phyloP scores from a whole-genome alignment of 2,329 filamentous ascomycete genomes.

The Penicillium sp. region DNA sequence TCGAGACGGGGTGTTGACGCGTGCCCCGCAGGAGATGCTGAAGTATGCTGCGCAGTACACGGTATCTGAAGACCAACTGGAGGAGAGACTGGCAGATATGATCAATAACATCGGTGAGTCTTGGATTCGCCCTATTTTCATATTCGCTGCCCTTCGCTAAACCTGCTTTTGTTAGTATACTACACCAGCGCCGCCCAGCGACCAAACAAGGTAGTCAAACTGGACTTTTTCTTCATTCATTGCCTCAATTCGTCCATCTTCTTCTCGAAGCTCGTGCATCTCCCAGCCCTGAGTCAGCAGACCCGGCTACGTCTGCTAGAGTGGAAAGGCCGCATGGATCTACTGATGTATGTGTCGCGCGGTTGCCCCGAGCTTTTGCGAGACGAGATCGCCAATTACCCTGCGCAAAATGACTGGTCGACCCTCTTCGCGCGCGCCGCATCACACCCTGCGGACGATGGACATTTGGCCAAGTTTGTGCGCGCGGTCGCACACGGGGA shows the following conservation, averaged over 20 bases:
- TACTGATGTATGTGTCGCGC: conserved; percentile 75
- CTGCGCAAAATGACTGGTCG: conserved; percentile 58
- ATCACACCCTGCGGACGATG: conserved; percentile 68
- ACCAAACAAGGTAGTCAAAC: conserved; percentile 69
- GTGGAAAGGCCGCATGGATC: conserved; percentile 78
- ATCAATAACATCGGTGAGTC: conserved; percentile 64
- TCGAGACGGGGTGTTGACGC: conserved; percentile 69
- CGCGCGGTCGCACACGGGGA: conserved; percentile 72
- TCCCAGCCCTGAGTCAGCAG: conserved; percentile 64
- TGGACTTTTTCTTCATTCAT: conserved; percentile 87
- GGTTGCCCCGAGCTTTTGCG: conserved; percentile 65
- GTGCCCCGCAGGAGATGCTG: conserved; percentile 69
- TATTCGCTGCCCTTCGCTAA: too few species aligned
- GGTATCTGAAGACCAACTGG: conserved; percentile 63
- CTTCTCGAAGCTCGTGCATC: conserved; percentile 67
- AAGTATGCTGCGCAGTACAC: conserved; percentile 64
- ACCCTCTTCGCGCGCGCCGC: conserved; percentile 55
- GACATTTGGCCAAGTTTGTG: conserved; percentile 78
- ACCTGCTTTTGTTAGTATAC: conserved; percentile 47
- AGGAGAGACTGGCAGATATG: conserved; percentile 69
- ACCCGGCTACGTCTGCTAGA: conserved; percentile 75
- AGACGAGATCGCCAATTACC: conserved; percentile 66
- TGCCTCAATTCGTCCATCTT: conserved; percentile 79
- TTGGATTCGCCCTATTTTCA: background rate
- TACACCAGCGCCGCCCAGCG: conserved; percentile 68